Percentiles rank a stretch among this genome's conserved stretches.
Evolutionary conservation across 1,139 yeast genomes (phyloP).

Genomic region (Yarrowia galli): DNA sequence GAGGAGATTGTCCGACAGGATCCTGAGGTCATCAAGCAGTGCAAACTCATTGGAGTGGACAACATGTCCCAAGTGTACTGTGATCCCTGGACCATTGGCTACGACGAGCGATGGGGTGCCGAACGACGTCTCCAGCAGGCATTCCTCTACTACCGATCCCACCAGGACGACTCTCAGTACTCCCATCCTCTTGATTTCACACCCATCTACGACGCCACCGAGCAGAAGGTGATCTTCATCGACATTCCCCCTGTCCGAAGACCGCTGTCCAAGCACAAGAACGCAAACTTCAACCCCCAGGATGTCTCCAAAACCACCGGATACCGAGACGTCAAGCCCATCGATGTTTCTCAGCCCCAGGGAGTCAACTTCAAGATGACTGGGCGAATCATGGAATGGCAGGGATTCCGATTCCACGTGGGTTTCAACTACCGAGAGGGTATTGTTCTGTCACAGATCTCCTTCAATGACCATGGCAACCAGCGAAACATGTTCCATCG

Average conservation of each 20-base stretch:
- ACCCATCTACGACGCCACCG: conserved; percentile 80
- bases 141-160: conserved; percentile 76
- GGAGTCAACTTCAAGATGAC: conserved; percentile 78
- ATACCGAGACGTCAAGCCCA: conserved; percentile 59
- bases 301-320: conserved; percentile 66
- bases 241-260: conserved; percentile 80
- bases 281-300: conserved; percentile 71
- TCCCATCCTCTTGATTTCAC: conserved; percentile 85
- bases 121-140: conserved; percentile 80
- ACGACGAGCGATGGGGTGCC: conserved; percentile 85
- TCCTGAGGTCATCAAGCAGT: conserved; percentile 75
- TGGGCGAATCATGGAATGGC: conserved; percentile 77
- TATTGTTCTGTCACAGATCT: conserved; percentile 74
- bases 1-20: conserved; percentile 71
- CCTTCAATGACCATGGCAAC: conserved; percentile 66
- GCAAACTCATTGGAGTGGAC: conserved; percentile 54
- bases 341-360: conserved; percentile 70
- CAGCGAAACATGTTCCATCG: conserved; percentile 63
- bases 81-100: conserved; percentile 89
- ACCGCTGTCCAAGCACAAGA: conserved; percentile 58
- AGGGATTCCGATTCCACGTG: conserved; percentile 75
- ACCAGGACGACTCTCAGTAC: conserved; percentile 79
- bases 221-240: conserved; percentile 69
- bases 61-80: conserved; percentile 81
- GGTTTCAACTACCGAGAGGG: conserved; percentile 90